Evolutionary conservation across 2,329 filamentous ascomycete genomes (phyloP).

Genomic region (Alternaria dauci): DNA sequence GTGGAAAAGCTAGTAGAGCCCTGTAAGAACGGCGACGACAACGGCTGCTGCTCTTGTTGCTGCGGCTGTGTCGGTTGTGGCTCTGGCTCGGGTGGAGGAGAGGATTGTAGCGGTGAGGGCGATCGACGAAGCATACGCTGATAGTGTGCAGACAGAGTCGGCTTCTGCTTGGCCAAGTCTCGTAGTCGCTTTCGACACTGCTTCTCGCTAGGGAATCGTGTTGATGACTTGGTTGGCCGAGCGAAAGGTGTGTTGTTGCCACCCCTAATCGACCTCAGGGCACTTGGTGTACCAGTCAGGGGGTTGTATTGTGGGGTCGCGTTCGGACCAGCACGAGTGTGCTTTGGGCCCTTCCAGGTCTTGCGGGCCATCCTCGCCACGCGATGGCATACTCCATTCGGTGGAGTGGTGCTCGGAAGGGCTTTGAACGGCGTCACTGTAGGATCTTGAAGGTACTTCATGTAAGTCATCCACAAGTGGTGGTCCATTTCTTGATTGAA

Average conservation of each 20-base stretch:
- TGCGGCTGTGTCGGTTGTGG: conserved; percentile 36
- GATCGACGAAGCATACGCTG: conserved; percentile 68
- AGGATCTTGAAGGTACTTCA: conserved; percentile 71
- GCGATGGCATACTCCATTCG: conserved; percentile 69
- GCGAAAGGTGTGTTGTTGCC: conserved; percentile 60
- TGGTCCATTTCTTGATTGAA: conserved; percentile 72
- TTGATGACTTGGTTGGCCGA: conserved; percentile 47
- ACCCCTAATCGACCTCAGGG: conserved; percentile 53
- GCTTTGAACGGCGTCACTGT: conserved; percentile 73
- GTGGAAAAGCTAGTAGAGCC: conserved; percentile 53
- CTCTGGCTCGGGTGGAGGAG: conserved; percentile 46
- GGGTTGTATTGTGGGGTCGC: conserved; percentile 25
- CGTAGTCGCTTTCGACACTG: conserved; percentile 67
- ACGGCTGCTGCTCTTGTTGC: conserved; percentile 40
- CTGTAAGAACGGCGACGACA: conserved; percentile 50
- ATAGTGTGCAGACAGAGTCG: conserved; percentile 70
- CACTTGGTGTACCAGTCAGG: conserved; percentile 54
- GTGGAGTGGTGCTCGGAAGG: conserved; percentile 69
- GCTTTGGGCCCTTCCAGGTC: conserved; percentile 63
- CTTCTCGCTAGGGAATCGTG: conserved; percentile 66
- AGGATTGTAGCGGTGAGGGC: conserved; percentile 64
- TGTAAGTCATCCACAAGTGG: conserved; percentile 72
- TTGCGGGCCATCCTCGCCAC: conserved; percentile 69
- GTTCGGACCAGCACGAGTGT: conserved; percentile 38
- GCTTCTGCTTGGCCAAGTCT: conserved; percentile 67